A percentile compares a stretch with the other conserved stretches of the same genome.
Conservation (phyloP, 345 rosid species). For the Combretum micranthum region DNA sequence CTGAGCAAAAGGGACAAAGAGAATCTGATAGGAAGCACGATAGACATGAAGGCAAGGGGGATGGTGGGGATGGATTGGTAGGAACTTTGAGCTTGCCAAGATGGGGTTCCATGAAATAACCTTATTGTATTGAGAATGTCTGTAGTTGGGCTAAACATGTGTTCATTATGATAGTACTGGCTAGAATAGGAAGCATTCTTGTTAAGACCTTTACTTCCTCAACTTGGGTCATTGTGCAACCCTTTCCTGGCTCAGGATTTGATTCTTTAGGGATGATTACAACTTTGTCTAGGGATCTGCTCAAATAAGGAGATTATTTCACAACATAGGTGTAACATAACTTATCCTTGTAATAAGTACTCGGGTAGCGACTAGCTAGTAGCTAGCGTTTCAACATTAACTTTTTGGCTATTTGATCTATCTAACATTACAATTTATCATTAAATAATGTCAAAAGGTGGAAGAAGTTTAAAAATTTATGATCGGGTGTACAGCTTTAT, state of each 20-base stretch:
- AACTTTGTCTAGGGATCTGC: conserved; percentile 16
- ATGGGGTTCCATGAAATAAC: conserved; percentile 41
- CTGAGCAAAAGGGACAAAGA: conserved; percentile 34
- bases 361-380: no score
- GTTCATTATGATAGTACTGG: conserved; percentile 54
- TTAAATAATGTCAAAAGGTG: no score
- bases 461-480: no score
- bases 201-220: conserved; percentile 54
- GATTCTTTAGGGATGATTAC: conserved; percentile 1
- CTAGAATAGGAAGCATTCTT: conserved; percentile 47
- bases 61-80: conserved; percentile 51
- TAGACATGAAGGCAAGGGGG: conserved; percentile 43
- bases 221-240: conserved; percentile 35
- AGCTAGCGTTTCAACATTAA: no score
- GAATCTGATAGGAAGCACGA: conserved; percentile 47
- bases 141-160: conserved; percentile 64
- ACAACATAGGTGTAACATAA: no score
- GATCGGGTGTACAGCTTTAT: no score
- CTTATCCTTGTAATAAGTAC: no score
- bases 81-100: conserved; percentile 36
- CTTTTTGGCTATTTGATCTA: no score
- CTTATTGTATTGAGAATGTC: conserved; percentile 65
- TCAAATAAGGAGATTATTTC: no score
- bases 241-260: conserved; percentile 7
- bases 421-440: no score